Evolutionary conservation across 2,329 filamentous ascomycete genomes (phyloP).

Genomic region (Talaromyces marneffei): DNA sequence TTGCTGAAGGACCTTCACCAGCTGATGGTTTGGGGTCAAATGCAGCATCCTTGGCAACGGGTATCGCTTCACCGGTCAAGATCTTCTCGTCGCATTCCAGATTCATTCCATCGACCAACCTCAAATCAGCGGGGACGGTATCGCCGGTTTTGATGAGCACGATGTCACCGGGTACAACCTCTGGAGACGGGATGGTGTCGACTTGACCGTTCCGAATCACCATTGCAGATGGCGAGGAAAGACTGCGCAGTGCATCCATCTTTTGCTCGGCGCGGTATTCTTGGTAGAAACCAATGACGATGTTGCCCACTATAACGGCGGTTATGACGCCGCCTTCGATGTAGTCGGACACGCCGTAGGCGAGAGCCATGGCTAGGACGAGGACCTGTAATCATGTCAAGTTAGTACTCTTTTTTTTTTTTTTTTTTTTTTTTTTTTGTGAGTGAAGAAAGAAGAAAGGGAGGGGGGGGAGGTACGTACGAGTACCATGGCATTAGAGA

Average conservation of each 20-base stretch:
- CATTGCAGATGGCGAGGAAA: slow-evolving; percentile 52
- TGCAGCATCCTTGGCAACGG: slow-evolving; percentile 49
- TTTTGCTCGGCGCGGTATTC: slow-evolving; percentile 57
- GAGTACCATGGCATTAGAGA: slow-evolving; percentile 53
- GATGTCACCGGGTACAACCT: slow-evolving; percentile 57
- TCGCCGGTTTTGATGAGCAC: slow-evolving; percentile 50
- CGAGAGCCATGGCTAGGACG: slow-evolving; percentile 65
- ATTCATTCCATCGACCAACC: slow-evolving; percentile 58
- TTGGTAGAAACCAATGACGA: slow-evolving; percentile 55
- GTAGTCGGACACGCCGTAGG: slow-evolving; percentile 51
- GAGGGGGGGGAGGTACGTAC: slow-evolving; percentile 27
- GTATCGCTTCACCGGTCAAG: slow-evolving; percentile 56
- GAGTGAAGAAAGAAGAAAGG: background rate
- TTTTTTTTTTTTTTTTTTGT: background rate
- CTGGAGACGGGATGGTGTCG: slow-evolving; percentile 47
- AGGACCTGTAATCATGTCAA: slow-evolving; percentile 52
- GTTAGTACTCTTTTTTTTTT: background rate
- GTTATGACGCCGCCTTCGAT: slow-evolving; percentile 56
- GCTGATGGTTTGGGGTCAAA: slow-evolving; percentile 19
- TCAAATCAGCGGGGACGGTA: slow-evolving; percentile 54
- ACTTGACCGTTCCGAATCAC: slow-evolving; percentile 53
- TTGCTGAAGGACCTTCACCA: slow-evolving; percentile 11
- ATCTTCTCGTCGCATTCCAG: slow-evolving; percentile 65
- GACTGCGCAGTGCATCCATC: slow-evolving; percentile 51
- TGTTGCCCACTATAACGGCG: slow-evolving; percentile 54